These are phyloP conservation scores for Gossypium schwendimanii DNA, from an alignment of 441 rosid species.

Conservation along the genomic window DNA sequence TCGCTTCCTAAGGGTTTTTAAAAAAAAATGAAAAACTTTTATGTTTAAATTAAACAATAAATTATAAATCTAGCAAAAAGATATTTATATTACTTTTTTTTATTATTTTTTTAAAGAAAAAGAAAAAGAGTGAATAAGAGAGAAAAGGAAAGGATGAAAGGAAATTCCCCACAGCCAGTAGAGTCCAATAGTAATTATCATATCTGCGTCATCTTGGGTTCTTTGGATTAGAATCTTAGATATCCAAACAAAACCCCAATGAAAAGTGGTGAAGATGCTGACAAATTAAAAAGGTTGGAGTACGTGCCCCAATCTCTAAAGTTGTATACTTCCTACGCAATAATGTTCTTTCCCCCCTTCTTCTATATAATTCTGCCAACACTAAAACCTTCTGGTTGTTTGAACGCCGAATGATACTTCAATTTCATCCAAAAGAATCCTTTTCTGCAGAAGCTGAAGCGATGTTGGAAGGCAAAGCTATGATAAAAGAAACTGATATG, in stretches of 20 bases:
- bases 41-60: too few species aligned
- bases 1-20: too few species aligned
- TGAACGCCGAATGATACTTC: too few species aligned
- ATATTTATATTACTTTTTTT: too few species aligned
- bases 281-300: constrained; percentile 1
- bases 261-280: not conserved
- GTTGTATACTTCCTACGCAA: constrained; percentile 3
- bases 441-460: not conserved
- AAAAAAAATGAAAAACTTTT: too few species aligned
- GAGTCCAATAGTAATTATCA: not conserved
- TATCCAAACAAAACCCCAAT: not conserved
- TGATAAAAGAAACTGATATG: constrained; percentile 58
- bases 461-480: constrained; percentile 57
- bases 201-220: not conserved
- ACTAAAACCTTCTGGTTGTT: constrained; percentile 2
- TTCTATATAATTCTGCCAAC: not conserved
- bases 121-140: not conserved
- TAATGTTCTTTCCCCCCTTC: not conserved
- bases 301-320: not conserved
- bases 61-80: too few species aligned
- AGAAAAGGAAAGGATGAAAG: not conserved
- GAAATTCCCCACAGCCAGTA: not conserved
- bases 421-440: not conserved
- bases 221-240: not conserved
- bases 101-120: too few species aligned